phyloP scores from a whole-genome alignment of 805 yeast species.

The Candida ipomoeae region DNA sequence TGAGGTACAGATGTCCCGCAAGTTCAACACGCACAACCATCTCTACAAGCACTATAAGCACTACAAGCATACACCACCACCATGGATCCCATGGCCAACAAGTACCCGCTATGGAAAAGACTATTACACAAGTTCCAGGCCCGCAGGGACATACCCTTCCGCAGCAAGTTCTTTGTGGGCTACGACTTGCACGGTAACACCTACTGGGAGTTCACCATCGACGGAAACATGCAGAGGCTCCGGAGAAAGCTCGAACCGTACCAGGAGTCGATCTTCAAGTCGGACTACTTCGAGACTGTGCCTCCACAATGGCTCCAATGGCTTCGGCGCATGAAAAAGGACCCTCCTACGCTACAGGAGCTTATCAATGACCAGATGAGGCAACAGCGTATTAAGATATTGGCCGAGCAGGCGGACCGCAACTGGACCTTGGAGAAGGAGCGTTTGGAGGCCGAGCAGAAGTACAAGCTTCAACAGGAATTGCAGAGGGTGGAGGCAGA shows the following conservation, averaged over 20 bases:
- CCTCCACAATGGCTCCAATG: conserved; percentile 81
- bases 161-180: conserved; percentile 65
- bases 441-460: conserved; percentile 30
- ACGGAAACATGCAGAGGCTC: conserved; percentile 48
- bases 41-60: not conserved
- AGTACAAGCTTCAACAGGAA: conserved; percentile 28
- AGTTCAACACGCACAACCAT: not conserved
- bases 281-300: conserved; percentile 55
- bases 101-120: conserved; percentile 49
- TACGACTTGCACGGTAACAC: conserved; percentile 82
- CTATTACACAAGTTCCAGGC: conserved; percentile 56
- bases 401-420: conserved; percentile 45
- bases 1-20: too few relatives aligned
- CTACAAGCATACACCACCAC: not conserved
- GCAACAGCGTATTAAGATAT: conserved; percentile 46
- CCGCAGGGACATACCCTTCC: conserved; percentile 60
- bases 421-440: conserved; percentile 38
- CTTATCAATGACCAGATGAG: conserved; percentile 55
- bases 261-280: conserved; percentile 43
- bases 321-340: conserved; percentile 60
- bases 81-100: conserved; percentile 49
- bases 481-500: conserved; percentile 21
- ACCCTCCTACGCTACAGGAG: conserved; percentile 62
- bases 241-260: conserved; percentile 63
- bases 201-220: conserved; percentile 74